Evolutionary conservation across 177 flowering plant genomes (phyloP).

Genomic region (Vitis hybrid): DNA sequence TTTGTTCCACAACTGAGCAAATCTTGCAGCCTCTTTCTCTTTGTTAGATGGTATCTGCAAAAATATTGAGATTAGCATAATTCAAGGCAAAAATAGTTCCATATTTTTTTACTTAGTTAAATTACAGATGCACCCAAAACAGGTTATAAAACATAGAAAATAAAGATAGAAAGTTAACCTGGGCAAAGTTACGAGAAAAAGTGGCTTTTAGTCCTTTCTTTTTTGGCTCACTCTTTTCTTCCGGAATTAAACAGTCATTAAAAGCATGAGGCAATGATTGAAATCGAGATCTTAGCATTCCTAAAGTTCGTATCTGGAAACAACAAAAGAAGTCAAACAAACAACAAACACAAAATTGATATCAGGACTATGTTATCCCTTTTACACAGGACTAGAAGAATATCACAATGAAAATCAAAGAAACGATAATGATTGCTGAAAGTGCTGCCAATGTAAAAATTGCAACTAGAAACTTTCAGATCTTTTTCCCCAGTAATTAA

Average conservation of each 20-base stretch:
- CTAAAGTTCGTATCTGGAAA: slow-evolving; percentile 80
- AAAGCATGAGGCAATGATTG: slow-evolving; percentile 90
- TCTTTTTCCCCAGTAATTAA: background rate
- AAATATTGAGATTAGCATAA: slow-evolving; percentile 7
- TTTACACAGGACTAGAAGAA: background rate
- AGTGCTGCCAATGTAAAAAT: background rate
- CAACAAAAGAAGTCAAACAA: background rate
- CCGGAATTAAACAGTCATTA: slow-evolving; percentile 78
- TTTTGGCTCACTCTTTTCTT: slow-evolving; percentile 53
- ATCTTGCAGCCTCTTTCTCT: slow-evolving; percentile 74
- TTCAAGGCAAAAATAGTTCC: too few relatives aligned
- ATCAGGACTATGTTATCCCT: background rate
- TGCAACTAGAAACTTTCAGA: background rate
- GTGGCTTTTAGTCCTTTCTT: slow-evolving; percentile 80
- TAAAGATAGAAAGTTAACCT: slow-evolving; percentile 31
- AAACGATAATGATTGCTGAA: background rate
- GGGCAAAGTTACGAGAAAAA: slow-evolving; percentile 57
- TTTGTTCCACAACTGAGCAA: slow-evolving; percentile 96
- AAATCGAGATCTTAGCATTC: slow-evolving; percentile 93
- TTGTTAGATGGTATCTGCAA: slow-evolving; percentile 51
- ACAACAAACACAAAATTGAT: background rate
- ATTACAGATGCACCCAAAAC: background rate
- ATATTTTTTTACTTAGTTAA: background rate
- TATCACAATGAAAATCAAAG: background rate
- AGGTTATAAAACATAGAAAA: background rate